A percentile compares a stretch with the other conserved stretches of the same genome.
These are phyloP conservation scores for Rhizopogon sp. DNA, from an alignment of 768 basidiomycete species.

Conservation along the genomic window DNA sequence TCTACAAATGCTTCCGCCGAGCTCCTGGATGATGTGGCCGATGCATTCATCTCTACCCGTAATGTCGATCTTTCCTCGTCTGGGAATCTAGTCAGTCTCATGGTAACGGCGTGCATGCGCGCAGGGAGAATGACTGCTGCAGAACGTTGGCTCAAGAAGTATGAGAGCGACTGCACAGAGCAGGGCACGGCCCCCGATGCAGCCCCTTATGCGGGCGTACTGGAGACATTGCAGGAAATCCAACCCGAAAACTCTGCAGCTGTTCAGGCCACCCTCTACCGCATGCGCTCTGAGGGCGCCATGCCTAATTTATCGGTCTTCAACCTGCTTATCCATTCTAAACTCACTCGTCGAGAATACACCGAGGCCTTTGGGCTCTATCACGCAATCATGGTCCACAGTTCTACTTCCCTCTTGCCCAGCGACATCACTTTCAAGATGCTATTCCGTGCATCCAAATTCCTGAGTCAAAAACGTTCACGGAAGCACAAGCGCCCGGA, in stretches of 20 bases:
- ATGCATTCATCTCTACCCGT: conserved; percentile 14
- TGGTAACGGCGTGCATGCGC: conserved; percentile 33
- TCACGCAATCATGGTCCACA: conserved; percentile 29
- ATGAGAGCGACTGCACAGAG: conserved; percentile 17
- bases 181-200: conserved; percentile 10
- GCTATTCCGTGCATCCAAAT: conserved; percentile 32
- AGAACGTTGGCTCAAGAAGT: conserved; percentile 21
- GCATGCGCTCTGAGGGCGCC: conserved; percentile 35
- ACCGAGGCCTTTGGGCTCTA: conserved; percentile 41
- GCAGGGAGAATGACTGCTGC: conserved; percentile 27
- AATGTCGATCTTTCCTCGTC: conserved; percentile 20
- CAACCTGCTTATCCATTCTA: conserved; percentile 42
- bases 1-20: conserved; percentile 9
- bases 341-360: conserved; percentile 27
- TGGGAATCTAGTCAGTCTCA: conserved; percentile 28
- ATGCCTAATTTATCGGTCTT: conserved; percentile 37
- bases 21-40: conserved; percentile 18
- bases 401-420: conserved; percentile 22
- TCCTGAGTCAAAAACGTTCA: conserved; percentile 11
- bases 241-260: conserved; percentile 24
- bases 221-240: conserved; percentile 31
- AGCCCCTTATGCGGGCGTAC: conserved; percentile 34
- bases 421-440: conserved; percentile 44
- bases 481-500: conserved; percentile 17
- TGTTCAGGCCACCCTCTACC: conserved; percentile 31